These are phyloP conservation scores for rapeseed (Brassica napus) DNA, from an alignment of 345 rosid genomes.

Conservation along the genomic window DNA sequence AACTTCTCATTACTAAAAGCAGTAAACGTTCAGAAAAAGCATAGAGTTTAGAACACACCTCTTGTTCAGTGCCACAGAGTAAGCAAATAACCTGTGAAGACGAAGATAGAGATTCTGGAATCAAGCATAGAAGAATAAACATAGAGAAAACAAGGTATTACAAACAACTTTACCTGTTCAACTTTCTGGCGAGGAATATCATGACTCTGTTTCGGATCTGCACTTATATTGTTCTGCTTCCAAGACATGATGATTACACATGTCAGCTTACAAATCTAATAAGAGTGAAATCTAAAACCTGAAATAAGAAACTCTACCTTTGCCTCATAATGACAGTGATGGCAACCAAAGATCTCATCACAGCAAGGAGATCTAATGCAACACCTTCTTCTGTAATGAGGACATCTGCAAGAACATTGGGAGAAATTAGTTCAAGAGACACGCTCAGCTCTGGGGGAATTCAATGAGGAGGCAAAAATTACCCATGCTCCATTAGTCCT, in stretches of 20 bases:
- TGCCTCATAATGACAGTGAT: constrained; percentile 87
- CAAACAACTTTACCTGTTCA: constrained; percentile 47
- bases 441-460: neutral
- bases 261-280: neutral
- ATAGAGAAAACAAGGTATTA: constrained; percentile 1
- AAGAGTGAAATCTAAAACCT: neutral
- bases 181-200: constrained; percentile 81
- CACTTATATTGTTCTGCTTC: constrained; percentile 62
- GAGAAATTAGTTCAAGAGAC: neutral
- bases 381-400: constrained; percentile 74
- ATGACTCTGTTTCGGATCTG: constrained; percentile 65
- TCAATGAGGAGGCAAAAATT: constrained; percentile 16
- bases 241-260: constrained; percentile 15
- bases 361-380: constrained; percentile 88
- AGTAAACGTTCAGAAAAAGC: neutral
- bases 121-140: neutral
- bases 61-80: constrained; percentile 85
- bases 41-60: constrained; percentile 48
- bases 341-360: constrained; percentile 75
- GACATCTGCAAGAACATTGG: constrained; percentile 52
- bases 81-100: constrained; percentile 64
- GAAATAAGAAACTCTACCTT: constrained; percentile 34
- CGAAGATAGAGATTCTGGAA: neutral
- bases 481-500: constrained; percentile 78
- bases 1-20: neutral